Percentiles rank a stretch among this genome's conserved stretches.
phyloP scores from a whole-genome alignment of 352 stramenopile species.

The Phytophthora sojae region DNA sequence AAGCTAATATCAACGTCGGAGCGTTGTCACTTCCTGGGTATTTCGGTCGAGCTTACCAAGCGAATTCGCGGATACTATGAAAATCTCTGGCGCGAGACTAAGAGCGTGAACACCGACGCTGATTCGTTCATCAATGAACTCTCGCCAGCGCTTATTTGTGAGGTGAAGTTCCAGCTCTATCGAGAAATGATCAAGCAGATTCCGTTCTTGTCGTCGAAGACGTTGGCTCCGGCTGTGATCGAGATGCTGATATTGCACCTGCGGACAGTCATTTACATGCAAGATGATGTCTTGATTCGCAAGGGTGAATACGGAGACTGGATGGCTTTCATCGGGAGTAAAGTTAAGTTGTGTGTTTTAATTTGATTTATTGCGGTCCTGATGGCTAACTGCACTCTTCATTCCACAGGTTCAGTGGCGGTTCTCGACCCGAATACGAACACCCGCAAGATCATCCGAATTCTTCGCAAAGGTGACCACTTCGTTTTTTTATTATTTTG shows the following conservation, averaged over 20 bases:
- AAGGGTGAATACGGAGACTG: slow-evolving; percentile 85
- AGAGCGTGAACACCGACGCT: slow-evolving; percentile 65
- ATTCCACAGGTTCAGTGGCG: slow-evolving; percentile 69
- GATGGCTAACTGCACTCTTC: not conserved
- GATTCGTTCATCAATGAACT: slow-evolving; percentile 84
- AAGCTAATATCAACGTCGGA: slow-evolving; percentile 74
- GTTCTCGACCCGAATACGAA: slow-evolving; percentile 59
- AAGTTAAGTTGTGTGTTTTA: not conserved
- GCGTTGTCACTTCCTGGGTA: slow-evolving; percentile 70
- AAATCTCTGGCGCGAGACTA: slow-evolving; percentile 74
- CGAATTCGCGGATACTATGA: slow-evolving; percentile 77
- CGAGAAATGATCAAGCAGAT: slow-evolving; percentile 84
- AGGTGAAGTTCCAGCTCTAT: slow-evolving; percentile 85
- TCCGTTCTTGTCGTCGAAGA: slow-evolving; percentile 70
- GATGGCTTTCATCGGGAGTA: slow-evolving; percentile 79
- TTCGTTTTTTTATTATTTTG: slow-evolving; percentile 32
- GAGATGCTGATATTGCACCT: slow-evolving; percentile 81
- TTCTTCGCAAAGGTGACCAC: slow-evolving; percentile 68
- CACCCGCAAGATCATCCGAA: slow-evolving; percentile 62
- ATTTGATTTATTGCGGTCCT: not conserved
- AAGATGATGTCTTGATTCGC: slow-evolving; percentile 80
- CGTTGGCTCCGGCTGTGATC: slow-evolving; percentile 75
- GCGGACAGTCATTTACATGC: slow-evolving; percentile 82
- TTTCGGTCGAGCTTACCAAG: slow-evolving; percentile 54
- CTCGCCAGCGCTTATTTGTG: slow-evolving; percentile 70